Evolutionary conservation across 208 protist genomes (phyloP).

Genomic region (Crithidia acanthocephali): DNA sequence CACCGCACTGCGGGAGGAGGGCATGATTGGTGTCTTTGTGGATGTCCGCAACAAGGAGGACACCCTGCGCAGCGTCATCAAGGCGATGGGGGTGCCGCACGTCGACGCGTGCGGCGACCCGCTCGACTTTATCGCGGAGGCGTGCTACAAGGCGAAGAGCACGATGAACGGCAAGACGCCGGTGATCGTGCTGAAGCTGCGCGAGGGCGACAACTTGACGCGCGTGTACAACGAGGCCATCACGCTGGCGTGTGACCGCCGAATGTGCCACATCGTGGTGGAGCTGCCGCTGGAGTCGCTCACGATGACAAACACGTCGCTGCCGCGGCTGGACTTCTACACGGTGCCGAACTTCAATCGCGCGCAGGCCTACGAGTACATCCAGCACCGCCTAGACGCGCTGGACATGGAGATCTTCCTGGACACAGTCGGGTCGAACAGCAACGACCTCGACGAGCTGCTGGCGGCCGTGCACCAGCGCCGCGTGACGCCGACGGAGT

Average conservation of each 20-base stretch:
- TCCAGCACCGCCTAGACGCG: slow-evolving; percentile 72
- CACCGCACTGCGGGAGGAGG: slow-evolving; percentile 58
- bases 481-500: slow-evolving; percentile 53
- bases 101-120: slow-evolving; percentile 87
- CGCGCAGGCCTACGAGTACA: slow-evolving; percentile 75
- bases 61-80: slow-evolving; percentile 66
- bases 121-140: slow-evolving; percentile 83
- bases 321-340: slow-evolving; percentile 85
- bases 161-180: slow-evolving; percentile 59
- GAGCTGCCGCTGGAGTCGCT: slow-evolving; percentile 82
- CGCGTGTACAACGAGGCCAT: slow-evolving; percentile 74
- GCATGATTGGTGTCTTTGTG: slow-evolving; percentile 74
- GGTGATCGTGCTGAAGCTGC: slow-evolving; percentile 66
- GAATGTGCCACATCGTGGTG: slow-evolving; percentile 81
- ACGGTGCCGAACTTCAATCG: slow-evolving; percentile 77
- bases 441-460: slow-evolving; percentile 87
- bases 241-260: slow-evolving; percentile 59
- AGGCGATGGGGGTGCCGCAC: slow-evolving; percentile 77
- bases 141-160: slow-evolving; percentile 61
- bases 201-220: slow-evolving; percentile 56
- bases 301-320: slow-evolving; percentile 67
- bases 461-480: slow-evolving; percentile 76
- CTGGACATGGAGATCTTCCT: slow-evolving; percentile 71
- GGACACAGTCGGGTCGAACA: slow-evolving; percentile 79
- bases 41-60: slow-evolving; percentile 78